Evolutionary conservation across 768 basidiomycete genomes (phyloP).

Genomic region (Clathrus columnatus): DNA sequence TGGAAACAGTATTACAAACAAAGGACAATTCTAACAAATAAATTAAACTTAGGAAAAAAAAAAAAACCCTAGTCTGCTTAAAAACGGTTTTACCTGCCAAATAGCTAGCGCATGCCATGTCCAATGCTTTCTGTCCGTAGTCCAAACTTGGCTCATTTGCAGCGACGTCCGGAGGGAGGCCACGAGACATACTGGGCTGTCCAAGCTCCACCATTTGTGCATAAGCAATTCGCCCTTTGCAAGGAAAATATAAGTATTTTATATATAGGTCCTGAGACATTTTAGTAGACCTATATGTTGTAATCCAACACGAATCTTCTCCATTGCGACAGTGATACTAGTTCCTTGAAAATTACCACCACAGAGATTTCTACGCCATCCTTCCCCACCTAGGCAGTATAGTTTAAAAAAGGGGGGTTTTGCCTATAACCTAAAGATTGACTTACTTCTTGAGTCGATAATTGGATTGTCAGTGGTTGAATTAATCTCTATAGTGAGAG

Average conservation of each 20-base stretch:
- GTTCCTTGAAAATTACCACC: conserved; percentile 20
- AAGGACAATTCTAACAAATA: conserved; percentile 15
- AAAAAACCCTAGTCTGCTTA: background rate
- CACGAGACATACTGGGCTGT: conserved; percentile 21
- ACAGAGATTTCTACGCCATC: background rate
- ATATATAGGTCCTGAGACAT: background rate
- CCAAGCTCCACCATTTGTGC: conserved; percentile 22
- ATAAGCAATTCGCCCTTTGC: conserved; percentile 14
- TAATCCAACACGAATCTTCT: conserved; percentile 20
- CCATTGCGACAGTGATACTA: conserved; percentile 18
- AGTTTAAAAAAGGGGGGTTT: background rate
- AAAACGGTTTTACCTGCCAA: conserved; percentile 15
- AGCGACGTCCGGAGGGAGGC: conserved; percentile 18
- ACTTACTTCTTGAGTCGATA: conserved; percentile 16
- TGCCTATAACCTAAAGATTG: background rate
- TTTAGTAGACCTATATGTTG: conserved; percentile 16
- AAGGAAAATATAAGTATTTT: background rate
- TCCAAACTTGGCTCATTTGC: conserved; percentile 13
- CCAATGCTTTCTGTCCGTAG: conserved; percentile 23
- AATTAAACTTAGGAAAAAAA: background rate
- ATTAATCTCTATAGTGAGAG: conserved; percentile 20
- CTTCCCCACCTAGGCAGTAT: background rate
- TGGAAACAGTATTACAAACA: conserved; percentile 22
- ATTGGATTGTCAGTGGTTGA: conserved; percentile 26
- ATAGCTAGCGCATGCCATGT: conserved; percentile 21